Conservation (phyloP, 1,284 basidiomycete species). For the Fomes fomentarius region DNA sequence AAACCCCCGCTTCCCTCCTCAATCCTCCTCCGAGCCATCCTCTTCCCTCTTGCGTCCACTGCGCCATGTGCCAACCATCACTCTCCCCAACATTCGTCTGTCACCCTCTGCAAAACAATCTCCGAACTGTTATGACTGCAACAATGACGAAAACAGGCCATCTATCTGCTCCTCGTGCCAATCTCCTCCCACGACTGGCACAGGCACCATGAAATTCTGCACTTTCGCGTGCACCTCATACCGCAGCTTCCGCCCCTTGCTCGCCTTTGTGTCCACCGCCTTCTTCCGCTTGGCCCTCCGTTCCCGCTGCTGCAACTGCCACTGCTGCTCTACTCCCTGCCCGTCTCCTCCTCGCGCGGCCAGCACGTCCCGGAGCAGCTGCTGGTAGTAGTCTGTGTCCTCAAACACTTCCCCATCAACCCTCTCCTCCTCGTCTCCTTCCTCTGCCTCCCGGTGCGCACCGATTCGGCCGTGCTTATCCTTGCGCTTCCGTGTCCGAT, state of each 20-base stretch:
- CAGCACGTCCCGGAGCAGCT: slow-evolving; percentile 87
- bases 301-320: slow-evolving; percentile 68
- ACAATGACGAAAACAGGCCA: slow-evolving; percentile 84
- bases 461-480: slow-evolving; percentile 50
- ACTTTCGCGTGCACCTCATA: slow-evolving; percentile 94
- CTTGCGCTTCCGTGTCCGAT: slow-evolving; percentile 57
- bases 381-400: slow-evolving; percentile 91
- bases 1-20: neutral
- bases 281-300: slow-evolving; percentile 69
- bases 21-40: neutral
- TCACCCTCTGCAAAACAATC: neutral
- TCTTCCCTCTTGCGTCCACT: neutral
- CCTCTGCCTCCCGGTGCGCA: slow-evolving; percentile 27
- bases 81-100: neutral
- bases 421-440: slow-evolving; percentile 34
- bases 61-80: no score
- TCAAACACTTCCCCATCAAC: slow-evolving; percentile 70
- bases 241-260: slow-evolving; percentile 72
- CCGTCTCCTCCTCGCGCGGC: slow-evolving; percentile 58
- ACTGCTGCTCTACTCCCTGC: slow-evolving; percentile 49
- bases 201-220: slow-evolving; percentile 93
- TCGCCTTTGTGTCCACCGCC: slow-evolving; percentile 91
- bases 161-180: slow-evolving; percentile 97
- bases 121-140: slow-evolving; percentile 45
- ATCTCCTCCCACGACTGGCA: slow-evolving; percentile 53